phyloP scores from a whole-genome alignment of 2,329 filamentous ascomycete genomes.

The Malbranchea zuffiana region DNA sequence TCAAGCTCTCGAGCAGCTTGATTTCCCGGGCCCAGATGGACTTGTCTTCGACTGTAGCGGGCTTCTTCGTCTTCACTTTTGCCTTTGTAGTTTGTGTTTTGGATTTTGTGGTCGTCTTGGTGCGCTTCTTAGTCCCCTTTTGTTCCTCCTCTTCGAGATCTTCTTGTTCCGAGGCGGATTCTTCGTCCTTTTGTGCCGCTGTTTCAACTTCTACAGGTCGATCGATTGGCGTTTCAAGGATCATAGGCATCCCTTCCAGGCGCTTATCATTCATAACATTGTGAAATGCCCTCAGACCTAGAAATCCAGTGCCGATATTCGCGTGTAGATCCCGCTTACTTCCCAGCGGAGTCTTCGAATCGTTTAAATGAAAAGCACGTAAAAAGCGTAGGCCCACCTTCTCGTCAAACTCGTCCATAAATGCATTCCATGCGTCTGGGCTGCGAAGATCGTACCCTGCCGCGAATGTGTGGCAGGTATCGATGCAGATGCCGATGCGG shows the following conservation, averaged over 20 bases:
- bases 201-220: constrained; percentile 39
- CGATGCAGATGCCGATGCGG: constrained; percentile 85
- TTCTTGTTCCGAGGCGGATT: constrained; percentile 12
- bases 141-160: constrained; percentile 5
- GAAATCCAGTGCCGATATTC: constrained; percentile 90
- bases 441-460: constrained; percentile 82
- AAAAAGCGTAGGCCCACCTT: constrained; percentile 70
- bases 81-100: constrained; percentile 19
- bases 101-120: constrained; percentile 3
- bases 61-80: constrained; percentile 17
- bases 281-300: constrained; percentile 83
- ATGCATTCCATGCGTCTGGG: constrained; percentile 59
- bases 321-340: constrained; percentile 84
- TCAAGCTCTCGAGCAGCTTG: constrained; percentile 78
- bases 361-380: constrained; percentile 81
- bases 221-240: constrained; percentile 93
- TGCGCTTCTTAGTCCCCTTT: constrained; percentile 2
- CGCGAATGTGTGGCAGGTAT: constrained; percentile 94
- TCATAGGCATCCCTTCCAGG: constrained; percentile 73
- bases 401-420: constrained; percentile 64
- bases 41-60: constrained; percentile 57
- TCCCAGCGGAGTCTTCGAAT: constrained; percentile 78
- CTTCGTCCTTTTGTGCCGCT: constrained; percentile 10
- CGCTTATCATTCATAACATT: constrained; percentile 72
- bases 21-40: constrained; percentile 86